Conservation (phyloP, 2,329 filamentous ascomycete species). For the Colletotrichum agaves region DNA sequence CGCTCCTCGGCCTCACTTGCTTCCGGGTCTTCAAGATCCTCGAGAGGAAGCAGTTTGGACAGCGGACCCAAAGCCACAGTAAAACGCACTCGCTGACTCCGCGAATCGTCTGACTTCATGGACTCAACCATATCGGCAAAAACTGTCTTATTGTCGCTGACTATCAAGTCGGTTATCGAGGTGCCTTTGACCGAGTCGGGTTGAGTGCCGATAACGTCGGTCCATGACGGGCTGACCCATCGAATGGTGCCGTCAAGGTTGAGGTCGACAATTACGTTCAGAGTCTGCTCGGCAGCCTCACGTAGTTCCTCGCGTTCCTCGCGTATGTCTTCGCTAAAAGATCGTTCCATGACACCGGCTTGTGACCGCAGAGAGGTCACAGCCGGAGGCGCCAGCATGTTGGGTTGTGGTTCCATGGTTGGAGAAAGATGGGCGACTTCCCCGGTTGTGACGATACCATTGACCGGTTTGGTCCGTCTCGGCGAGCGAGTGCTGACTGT, state of each 20-base stretch:
- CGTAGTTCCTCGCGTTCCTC: conserved; percentile 94
- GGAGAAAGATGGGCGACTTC: conserved; percentile 41
- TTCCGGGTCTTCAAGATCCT: conserved; percentile 52
- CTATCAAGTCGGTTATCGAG: conserved; percentile 82
- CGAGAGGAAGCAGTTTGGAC: conserved; percentile 69
- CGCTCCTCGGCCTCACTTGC: conserved; percentile 49
- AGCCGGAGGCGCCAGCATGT: conserved; percentile 62
- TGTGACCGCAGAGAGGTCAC: conserved; percentile 63
- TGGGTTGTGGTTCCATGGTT: conserved; percentile 58
- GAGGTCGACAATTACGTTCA: conserved; percentile 96
- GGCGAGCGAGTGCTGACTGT: conserved; percentile 26
- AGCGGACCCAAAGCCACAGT: conserved; percentile 75
- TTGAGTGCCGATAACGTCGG: conserved; percentile 86
- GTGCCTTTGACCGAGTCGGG: conserved; percentile 79
- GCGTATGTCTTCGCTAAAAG: conserved; percentile 88
- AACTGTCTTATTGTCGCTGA: conserved; percentile 79
- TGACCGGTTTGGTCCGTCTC: conserved; percentile 28
- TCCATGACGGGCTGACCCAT: conserved; percentile 98
- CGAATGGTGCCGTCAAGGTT: conserved; percentile 89
- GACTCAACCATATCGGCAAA: conserved; percentile 87
- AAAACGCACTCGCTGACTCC: conserved; percentile 90
- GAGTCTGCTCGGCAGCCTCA: conserved; percentile 93
- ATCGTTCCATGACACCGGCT: conserved; percentile 66
- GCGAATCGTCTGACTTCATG: conserved; percentile 92
- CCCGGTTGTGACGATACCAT: conserved; percentile 50